These are phyloP conservation scores for Coemansia sp. DNA, from an alignment of 192 early-diverging fungal species.

Conservation along the genomic window DNA sequence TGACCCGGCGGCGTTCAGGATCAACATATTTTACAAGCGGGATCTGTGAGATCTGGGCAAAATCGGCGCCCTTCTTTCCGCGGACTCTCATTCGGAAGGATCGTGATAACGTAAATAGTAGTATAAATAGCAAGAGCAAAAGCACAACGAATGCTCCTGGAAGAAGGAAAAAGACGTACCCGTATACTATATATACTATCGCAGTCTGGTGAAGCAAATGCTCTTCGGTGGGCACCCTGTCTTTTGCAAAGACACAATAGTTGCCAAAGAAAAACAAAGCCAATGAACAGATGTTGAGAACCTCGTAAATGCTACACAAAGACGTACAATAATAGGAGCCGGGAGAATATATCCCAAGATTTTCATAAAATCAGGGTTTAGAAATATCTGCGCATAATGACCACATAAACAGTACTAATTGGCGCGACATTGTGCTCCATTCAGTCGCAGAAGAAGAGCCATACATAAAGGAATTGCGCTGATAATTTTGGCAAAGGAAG, in stretches of 20 bases:
- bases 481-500: background rate
- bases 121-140: constrained; percentile 59
- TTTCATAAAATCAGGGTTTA: background rate
- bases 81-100: constrained; percentile 64
- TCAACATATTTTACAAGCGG: constrained; percentile 64
- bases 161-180: constrained; percentile 66
- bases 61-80: constrained; percentile 64
- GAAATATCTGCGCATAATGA: constrained; percentile 5
- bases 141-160: constrained; percentile 62
- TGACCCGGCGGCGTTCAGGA: background rate
- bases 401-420: constrained; percentile 9
- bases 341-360: constrained; percentile 8
- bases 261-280: constrained; percentile 72
- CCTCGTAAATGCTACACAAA: constrained; percentile 58
- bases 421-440: constrained; percentile 6
- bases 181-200: constrained; percentile 65
- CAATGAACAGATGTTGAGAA: constrained; percentile 62
- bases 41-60: constrained; percentile 67
- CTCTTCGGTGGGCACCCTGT: constrained; percentile 49
- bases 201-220: constrained; percentile 63
- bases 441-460: background rate
- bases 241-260: constrained; percentile 63
- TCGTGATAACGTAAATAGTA: constrained; percentile 45
- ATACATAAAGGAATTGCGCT: constrained; percentile 2
- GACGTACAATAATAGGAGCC: constrained; percentile 5